phyloP scores from a whole-genome alignment of 768 basidiomycete species.

The Kwoniella sp. region DNA sequence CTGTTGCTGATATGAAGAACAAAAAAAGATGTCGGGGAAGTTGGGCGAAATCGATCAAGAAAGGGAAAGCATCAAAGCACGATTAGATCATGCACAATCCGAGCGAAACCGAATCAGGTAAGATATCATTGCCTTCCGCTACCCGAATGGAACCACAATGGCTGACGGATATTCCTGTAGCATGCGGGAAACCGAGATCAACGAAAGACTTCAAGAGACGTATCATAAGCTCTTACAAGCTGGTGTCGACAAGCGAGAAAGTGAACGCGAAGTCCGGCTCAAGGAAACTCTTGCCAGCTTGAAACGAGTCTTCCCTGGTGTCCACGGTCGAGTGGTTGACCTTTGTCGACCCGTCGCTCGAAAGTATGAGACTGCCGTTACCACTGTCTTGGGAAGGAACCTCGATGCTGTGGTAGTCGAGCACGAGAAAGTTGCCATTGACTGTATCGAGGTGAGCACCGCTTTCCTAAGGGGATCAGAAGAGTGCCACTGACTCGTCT shows the following conservation, averaged over 20 bases:
- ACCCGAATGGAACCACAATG: too few relatives aligned
- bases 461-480: not conserved
- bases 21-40: conserved; percentile 64
- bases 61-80: conserved; percentile 68
- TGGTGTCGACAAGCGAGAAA: conserved; percentile 82
- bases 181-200: conserved; percentile 84
- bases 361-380: conserved; percentile 89
- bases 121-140: too few relatives aligned
- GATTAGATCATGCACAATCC: conserved; percentile 80
- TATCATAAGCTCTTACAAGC: conserved; percentile 85
- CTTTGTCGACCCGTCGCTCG: conserved; percentile 90
- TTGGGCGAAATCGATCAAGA: conserved; percentile 64
- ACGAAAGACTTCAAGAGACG: conserved; percentile 82
- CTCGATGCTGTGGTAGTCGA: conserved; percentile 96
- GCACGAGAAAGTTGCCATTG: conserved; percentile 93
- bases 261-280: conserved; percentile 75
- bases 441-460: conserved; percentile 85
- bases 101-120: conserved; percentile 80
- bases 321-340: conserved; percentile 88
- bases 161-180: conserved; percentile 59
- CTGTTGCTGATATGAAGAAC: conserved; percentile 17
- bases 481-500: not conserved
- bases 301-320: conserved; percentile 89
- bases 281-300: conserved; percentile 83
- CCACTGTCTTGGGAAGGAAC: conserved; percentile 88